A percentile compares a stretch with the other conserved stretches of the same genome.
phyloP scores from a whole-genome alignment of 768 basidiomycete species.

The Auricularia sp. region DNA sequence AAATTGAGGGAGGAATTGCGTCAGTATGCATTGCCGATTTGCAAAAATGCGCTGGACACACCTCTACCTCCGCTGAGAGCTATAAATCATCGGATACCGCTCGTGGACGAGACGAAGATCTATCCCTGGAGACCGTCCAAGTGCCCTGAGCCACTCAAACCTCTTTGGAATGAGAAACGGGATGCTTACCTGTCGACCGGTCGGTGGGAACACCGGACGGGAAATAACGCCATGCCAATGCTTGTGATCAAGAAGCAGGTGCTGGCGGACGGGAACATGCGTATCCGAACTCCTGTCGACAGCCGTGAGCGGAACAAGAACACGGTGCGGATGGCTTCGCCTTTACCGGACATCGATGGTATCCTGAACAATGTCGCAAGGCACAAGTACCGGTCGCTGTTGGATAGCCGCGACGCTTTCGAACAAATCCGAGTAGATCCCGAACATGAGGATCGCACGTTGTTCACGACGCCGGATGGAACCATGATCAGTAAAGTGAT shows the following conservation, averaged over 20 bases:
- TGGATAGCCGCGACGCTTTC: slow-evolving; percentile 24
- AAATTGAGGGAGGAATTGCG: slow-evolving; percentile 9
- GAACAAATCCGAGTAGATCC: slow-evolving; percentile 21
- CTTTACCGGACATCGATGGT: slow-evolving; percentile 19
- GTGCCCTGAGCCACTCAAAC: slow-evolving; percentile 23
- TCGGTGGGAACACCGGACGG: slow-evolving; percentile 20
- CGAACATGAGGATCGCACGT: slow-evolving; percentile 10
- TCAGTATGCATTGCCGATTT: slow-evolving; percentile 18
- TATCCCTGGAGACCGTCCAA: slow-evolving; percentile 23
- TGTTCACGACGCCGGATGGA: slow-evolving; percentile 29
- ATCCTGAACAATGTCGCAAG: slow-evolving; percentile 17
- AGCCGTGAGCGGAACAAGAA: slow-evolving; percentile 22
- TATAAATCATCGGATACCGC: slow-evolving; percentile 32
- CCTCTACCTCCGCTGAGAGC: slow-evolving; percentile 27
- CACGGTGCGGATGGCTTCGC: slow-evolving; percentile 18
- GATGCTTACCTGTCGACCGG: slow-evolving; percentile 22
- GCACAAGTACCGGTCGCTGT: slow-evolving; percentile 12
- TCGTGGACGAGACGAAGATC: slow-evolving; percentile 24
- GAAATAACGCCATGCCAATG: slow-evolving; percentile 23
- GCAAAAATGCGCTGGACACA: slow-evolving; percentile 19
- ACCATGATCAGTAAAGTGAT: slow-evolving; percentile 34
- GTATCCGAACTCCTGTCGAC: slow-evolving; percentile 17
- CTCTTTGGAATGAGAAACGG: slow-evolving; percentile 19
- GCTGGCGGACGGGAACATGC: slow-evolving; percentile 9
- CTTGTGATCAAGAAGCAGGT: slow-evolving; percentile 21